Conservation (phyloP, 805 yeast species). For the Allodekkera sacchari region DNA sequence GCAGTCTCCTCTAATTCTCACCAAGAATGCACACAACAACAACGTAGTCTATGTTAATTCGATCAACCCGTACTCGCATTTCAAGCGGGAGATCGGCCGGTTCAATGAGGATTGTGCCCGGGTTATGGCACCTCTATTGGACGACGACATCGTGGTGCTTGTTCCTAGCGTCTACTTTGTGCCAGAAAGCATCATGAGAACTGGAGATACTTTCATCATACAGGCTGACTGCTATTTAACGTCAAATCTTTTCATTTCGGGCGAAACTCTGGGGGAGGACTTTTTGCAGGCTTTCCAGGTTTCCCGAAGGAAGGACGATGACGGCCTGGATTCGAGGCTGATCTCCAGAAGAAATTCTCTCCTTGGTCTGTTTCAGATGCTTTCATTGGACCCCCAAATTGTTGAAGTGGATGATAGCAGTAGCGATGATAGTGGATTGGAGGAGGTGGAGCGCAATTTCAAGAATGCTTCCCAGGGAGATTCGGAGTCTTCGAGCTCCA, state of each 20-base stretch:
- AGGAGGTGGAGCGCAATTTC: constrained; percentile 9
- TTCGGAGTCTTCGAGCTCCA: background rate
- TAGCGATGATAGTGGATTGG: constrained; percentile 8
- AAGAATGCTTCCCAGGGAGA: constrained; percentile 4
- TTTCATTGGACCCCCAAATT: constrained; percentile 6
- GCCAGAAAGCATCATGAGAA: constrained; percentile 43
- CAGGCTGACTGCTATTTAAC: constrained; percentile 58
- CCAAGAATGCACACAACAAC: constrained; percentile 12
- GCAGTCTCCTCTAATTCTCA: constrained; percentile 23
- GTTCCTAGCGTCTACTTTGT: constrained; percentile 51
- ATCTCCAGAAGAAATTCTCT: constrained; percentile 5
- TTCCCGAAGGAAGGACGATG: constrained; percentile 3
- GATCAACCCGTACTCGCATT: constrained; percentile 2
- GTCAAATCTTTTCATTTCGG: constrained; percentile 3
- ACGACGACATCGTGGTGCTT: constrained; percentile 43
- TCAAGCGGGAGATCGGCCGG: constrained; percentile 64
- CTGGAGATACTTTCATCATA: constrained; percentile 70
- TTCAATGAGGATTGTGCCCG: constrained; percentile 62
- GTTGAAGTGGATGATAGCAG: constrained; percentile 2
- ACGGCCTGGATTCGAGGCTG: constrained; percentile 2
- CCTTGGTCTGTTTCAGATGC: constrained; percentile 10
- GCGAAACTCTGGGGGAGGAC: constrained; percentile 33
- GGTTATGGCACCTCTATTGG: constrained; percentile 51
- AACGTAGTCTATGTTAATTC: constrained; percentile 20
- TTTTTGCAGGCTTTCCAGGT: background rate